Conservation (phyloP, 2,329 filamentous ascomycete species). For the Ophiostoma triangulosporum region DNA sequence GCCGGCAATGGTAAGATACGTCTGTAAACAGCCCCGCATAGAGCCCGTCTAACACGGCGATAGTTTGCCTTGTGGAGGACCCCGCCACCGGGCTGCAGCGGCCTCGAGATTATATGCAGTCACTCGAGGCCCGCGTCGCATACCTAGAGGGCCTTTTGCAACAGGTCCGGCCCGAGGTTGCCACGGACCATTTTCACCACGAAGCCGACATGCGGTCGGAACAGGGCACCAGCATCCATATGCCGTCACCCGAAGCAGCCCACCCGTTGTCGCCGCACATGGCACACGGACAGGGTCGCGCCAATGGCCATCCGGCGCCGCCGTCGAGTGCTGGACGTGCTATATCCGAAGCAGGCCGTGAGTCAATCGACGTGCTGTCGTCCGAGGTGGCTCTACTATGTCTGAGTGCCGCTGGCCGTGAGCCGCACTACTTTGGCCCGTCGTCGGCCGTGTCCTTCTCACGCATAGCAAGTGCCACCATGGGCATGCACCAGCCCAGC, state of each 20-base stretch:
- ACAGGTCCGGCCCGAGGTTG: slow-evolving; percentile 17
- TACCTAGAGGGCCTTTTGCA: slow-evolving; percentile 21
- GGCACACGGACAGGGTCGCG: background rate
- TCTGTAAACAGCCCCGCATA: background rate
- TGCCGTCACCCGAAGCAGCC: background rate
- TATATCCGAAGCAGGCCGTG: background rate
- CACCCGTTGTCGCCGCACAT: background rate
- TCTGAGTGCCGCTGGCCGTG: slow-evolving; percentile 20
- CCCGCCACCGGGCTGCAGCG: slow-evolving; percentile 22
- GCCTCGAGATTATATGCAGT: slow-evolving; percentile 19
- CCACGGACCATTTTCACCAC: slow-evolving; percentile 17
- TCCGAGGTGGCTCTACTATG: slow-evolving; percentile 22
- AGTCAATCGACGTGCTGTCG: slow-evolving; percentile 13
- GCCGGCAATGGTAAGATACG: slow-evolving; percentile 12
- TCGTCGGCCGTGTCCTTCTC: slow-evolving; percentile 23
- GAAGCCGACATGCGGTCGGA: background rate
- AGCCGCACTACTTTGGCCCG: slow-evolving; percentile 25
- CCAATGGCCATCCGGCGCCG: background rate
- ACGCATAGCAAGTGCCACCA: slow-evolving; percentile 17
- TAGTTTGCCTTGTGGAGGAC: slow-evolving; percentile 20
- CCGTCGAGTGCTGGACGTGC: background rate
- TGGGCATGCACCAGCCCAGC: slow-evolving; percentile 6
- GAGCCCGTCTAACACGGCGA: background rate
- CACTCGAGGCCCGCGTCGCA: slow-evolving; percentile 18
- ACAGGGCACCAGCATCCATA: background rate